Conservation (phyloP, 108 stramenopile genomes). For the Aurantiochytrium sp. region DNA sequence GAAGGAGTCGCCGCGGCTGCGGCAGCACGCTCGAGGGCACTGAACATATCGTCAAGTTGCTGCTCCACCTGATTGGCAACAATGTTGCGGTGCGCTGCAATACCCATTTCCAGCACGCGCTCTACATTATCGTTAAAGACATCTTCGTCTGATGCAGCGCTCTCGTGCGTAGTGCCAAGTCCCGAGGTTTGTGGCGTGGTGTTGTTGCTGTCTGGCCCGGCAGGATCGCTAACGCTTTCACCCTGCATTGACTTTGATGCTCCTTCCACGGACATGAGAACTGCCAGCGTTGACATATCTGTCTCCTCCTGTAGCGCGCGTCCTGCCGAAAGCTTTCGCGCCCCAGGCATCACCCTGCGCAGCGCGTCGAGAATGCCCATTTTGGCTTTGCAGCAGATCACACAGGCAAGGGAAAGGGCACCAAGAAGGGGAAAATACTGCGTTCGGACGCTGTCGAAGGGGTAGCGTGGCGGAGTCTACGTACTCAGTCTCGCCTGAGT, state of each 20-base stretch:
- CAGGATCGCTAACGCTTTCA: background rate
- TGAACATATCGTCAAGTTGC: background rate
- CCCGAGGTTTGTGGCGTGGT: background rate
- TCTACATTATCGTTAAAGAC: background rate
- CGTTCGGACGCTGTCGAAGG: too few species aligned
- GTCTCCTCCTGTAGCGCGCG: background rate
- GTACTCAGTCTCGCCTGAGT: too few species aligned
- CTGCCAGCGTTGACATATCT: background rate
- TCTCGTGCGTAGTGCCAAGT: background rate
- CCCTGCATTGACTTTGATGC: background rate
- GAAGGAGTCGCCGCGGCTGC: background rate
- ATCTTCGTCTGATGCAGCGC: background rate
- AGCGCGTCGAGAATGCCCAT: background rate
- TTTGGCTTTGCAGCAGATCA: too few species aligned
- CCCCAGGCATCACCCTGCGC: background rate
- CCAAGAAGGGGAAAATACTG: too few species aligned
- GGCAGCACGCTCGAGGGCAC: background rate
- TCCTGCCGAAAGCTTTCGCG: background rate
- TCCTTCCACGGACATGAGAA: background rate
- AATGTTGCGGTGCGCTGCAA: background rate
- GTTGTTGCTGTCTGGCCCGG: background rate
- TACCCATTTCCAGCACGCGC: background rate
- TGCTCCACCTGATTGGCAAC: background rate
- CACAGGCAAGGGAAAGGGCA: too few species aligned
- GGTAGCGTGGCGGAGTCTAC: too few species aligned